phyloP scores from a whole-genome alignment of 78 protist species.

The Dictyostelium citrinum region DNA sequence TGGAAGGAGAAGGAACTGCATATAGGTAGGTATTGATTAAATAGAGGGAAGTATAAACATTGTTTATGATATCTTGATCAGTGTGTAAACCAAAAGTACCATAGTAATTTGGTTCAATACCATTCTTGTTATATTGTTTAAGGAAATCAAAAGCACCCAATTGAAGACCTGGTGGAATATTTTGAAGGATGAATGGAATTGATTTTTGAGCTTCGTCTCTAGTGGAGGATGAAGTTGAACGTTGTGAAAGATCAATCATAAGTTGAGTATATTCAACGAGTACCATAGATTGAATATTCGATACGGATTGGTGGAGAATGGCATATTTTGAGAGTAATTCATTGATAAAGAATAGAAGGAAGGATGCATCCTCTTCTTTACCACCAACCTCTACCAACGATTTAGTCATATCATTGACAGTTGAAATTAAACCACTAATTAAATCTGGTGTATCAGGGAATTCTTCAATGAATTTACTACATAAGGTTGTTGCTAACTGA shows the following conservation, averaged over 20 bases:
- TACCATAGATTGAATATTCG: neutral
- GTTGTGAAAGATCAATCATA: conserved; percentile 48
- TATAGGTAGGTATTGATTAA: conserved; percentile 53
- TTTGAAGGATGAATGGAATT: conserved; percentile 45
- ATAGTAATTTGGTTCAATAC: neutral
- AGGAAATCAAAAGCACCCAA: conserved; percentile 55
- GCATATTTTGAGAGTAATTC: conserved; percentile 15
- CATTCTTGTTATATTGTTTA: conserved; percentile 6
- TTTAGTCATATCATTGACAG: conserved; percentile 15
- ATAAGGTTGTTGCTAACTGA: neutral
- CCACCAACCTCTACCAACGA: conserved; percentile 25
- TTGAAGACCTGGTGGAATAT: conserved; percentile 43
- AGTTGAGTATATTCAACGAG: conserved; percentile 23
- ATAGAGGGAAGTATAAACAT: conserved; percentile 37
- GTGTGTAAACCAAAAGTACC: conserved; percentile 43
- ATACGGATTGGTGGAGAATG: neutral
- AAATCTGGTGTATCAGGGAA: neutral
- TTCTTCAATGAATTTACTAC: neutral
- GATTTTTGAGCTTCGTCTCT: conserved; percentile 31
- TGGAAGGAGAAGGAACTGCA: conserved; percentile 43
- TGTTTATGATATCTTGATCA: conserved; percentile 13
- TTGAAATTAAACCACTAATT: neutral
- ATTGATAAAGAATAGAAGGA: conserved; percentile 26
- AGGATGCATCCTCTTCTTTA: conserved; percentile 29
- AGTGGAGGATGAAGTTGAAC: conserved; percentile 4